A percentile compares a stretch with the other conserved stretches of the same genome.
These are phyloP conservation scores for Phytophthora nicotianae DNA, from an alignment of 352 stramenopile genomes.

Conservation along the genomic window DNA sequence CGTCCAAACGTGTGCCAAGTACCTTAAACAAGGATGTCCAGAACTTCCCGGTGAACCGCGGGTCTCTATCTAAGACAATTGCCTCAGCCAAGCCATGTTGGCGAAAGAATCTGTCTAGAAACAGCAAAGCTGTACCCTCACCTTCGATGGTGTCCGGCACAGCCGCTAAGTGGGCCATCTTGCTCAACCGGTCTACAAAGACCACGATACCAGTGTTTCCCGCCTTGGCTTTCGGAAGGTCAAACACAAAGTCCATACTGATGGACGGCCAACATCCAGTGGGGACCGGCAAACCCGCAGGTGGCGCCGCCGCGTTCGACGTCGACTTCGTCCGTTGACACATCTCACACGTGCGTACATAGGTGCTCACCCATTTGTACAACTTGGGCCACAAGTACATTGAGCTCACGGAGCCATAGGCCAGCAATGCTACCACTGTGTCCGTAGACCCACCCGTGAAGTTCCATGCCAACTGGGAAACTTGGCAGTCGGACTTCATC, in stretches of 20 bases:
- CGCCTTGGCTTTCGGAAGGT: background rate
- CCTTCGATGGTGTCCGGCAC: background rate
- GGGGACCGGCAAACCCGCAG: background rate
- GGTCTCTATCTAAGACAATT: background rate
- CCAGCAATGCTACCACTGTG: too few species aligned
- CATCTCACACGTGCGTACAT: conserved; percentile 22
- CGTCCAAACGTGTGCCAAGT: background rate
- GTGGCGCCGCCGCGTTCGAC: background rate
- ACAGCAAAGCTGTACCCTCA: background rate
- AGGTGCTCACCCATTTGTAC: conserved; percentile 16
- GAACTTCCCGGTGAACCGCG: background rate
- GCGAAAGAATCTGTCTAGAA: background rate
- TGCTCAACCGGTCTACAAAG: conserved; percentile 16
- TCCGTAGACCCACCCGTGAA: too few species aligned
- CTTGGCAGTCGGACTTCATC: too few species aligned
- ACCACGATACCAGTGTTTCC: background rate
- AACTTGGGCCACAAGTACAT: conserved; percentile 4
- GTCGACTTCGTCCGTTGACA: conserved; percentile 7
- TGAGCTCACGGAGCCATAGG: too few species aligned
- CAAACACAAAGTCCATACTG: conserved; percentile 7
- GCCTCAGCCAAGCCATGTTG: background rate
- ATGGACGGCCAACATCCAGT: background rate
- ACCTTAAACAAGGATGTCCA: background rate
- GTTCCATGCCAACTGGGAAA: too few species aligned
- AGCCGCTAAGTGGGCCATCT: conserved; percentile 10